These are phyloP conservation scores for Xylaria sp. DNA, from an alignment of 2,329 filamentous ascomycete genomes.

Conservation along the genomic window DNA sequence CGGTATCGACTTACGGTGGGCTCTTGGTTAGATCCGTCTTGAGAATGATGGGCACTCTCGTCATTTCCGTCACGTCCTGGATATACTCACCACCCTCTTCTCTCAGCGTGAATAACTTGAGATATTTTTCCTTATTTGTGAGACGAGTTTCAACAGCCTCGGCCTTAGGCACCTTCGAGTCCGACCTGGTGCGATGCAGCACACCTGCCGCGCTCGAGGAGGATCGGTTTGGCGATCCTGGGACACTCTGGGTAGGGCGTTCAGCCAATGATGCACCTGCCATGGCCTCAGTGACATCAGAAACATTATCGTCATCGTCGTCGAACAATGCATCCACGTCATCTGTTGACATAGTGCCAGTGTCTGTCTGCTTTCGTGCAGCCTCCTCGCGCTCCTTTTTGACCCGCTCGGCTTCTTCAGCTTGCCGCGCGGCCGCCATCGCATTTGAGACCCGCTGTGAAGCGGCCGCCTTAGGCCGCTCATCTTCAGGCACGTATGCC, in stretches of 20 bases:
- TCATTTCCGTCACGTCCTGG: constrained; percentile 98
- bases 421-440: constrained; percentile 76
- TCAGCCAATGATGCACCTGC: constrained; percentile 88
- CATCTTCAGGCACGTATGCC: constrained; percentile 94
- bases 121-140: constrained; percentile 94
- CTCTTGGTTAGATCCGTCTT: constrained; percentile 99
- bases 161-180: constrained; percentile 82
- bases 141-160: constrained; percentile 80
- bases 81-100: constrained; percentile 96
- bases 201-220: constrained; percentile 67
- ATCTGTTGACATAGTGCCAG: constrained; percentile 89
- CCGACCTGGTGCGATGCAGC: constrained; percentile 88
- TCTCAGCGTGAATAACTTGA: constrained; percentile 84
- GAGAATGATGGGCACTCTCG: constrained; percentile 92
- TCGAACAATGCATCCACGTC: constrained; percentile 96
- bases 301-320: constrained; percentile 85
- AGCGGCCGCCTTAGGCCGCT: constrained; percentile 82
- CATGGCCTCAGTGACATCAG: constrained; percentile 88
- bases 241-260: constrained; percentile 92
- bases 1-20: constrained; percentile 82
- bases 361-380: constrained; percentile 91
- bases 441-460: constrained; percentile 77
- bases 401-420: constrained; percentile 79
- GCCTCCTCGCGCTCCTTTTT: constrained; percentile 90
- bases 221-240: constrained; percentile 84